Percentiles rank a stretch among this genome's conserved stretches.
phyloP scores from a whole-genome alignment of 257 asterid genomes.

The Solanum neorickii region DNA sequence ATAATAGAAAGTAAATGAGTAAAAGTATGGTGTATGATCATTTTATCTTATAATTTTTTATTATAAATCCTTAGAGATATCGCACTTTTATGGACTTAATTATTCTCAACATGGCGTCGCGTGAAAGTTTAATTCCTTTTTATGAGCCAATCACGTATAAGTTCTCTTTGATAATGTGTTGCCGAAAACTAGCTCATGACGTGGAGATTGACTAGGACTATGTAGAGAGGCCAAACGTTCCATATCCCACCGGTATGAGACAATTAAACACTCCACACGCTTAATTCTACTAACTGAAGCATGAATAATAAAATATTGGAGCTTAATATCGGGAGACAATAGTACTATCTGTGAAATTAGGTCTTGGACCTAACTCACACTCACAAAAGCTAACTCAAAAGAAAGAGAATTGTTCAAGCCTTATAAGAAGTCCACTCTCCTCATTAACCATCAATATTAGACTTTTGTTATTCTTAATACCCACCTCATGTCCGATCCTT shows the following conservation, averaged over 20 bases:
- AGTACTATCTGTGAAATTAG: background rate
- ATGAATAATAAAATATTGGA: background rate
- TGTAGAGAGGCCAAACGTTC: background rate
- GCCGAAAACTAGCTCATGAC: background rate
- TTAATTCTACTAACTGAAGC: background rate
- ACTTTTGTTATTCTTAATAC: too few species aligned
- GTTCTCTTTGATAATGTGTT: background rate
- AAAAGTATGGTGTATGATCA: background rate
- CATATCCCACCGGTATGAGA: background rate
- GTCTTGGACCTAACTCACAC: too few species aligned
- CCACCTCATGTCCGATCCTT: too few species aligned
- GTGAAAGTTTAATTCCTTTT: background rate
- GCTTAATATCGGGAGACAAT: background rate
- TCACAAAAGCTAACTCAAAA: too few species aligned
- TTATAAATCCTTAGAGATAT: background rate
- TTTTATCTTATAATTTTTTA: background rate
- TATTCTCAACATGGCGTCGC: background rate
- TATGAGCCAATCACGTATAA: fast-evolving
- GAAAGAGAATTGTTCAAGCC: too few species aligned
- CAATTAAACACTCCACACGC: background rate
- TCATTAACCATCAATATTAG: too few species aligned
- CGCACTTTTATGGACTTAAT: background rate
- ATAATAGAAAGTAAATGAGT: background rate
- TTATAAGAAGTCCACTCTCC: too few species aligned
- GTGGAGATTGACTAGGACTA: background rate